These are phyloP conservation scores for Colletotrichum lini DNA, from an alignment of 2,329 filamentous ascomycete species.

Conservation along the genomic window DNA sequence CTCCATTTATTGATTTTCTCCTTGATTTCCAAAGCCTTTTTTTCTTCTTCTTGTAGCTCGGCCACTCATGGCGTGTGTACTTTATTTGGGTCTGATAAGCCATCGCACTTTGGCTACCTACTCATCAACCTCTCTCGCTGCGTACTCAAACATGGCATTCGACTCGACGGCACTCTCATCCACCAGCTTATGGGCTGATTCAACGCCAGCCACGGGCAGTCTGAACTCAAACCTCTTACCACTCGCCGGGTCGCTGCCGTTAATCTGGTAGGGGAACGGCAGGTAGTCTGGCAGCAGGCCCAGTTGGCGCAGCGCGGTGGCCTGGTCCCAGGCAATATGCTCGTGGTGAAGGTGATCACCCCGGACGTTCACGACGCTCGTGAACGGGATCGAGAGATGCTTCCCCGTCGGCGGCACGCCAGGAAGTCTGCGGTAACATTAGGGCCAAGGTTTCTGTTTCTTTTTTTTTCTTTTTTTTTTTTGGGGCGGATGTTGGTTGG, in stretches of 20 bases:
- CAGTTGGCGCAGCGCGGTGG: constrained; percentile 72
- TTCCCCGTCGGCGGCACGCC: constrained; percentile 69
- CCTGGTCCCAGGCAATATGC: constrained; percentile 79
- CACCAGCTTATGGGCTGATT: constrained; percentile 52
- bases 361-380: constrained; percentile 73
- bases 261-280: constrained; percentile 63
- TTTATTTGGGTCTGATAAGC: background rate
- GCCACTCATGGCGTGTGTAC: background rate
- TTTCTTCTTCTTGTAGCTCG: background rate
- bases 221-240: constrained; percentile 48
- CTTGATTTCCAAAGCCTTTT: too few relatives aligned
- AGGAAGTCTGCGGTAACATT: constrained; percentile 56
- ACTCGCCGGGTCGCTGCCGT: constrained; percentile 22
- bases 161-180: constrained; percentile 50
- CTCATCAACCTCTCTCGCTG: constrained; percentile 33
- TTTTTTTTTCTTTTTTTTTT: background rate
- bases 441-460: background rate
- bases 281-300: constrained; percentile 72
- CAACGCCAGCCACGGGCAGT: constrained; percentile 51
- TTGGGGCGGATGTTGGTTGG: background rate
- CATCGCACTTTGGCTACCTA: background rate
- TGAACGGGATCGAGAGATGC: constrained; percentile 71
- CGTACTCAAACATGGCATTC: constrained; percentile 50
- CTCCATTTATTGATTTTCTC: too few relatives aligned
- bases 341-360: constrained; percentile 77